These are phyloP conservation scores for Bruguiera parviflora DNA, from an alignment of 345 rosid species.

Conservation along the genomic window DNA sequence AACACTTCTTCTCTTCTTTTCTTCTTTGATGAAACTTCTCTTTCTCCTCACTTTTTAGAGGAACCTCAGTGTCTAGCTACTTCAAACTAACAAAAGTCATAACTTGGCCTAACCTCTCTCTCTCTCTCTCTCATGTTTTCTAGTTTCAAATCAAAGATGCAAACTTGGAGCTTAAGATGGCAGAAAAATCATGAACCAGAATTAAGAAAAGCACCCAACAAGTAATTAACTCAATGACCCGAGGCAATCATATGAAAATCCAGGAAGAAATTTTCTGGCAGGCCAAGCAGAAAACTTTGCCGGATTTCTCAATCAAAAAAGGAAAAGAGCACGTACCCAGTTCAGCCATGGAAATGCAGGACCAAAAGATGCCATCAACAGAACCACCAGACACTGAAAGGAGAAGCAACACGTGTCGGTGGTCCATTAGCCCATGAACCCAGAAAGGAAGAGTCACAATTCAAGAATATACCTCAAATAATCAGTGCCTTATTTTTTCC, in stretches of 20 bases:
- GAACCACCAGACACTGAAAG: conserved; percentile 3
- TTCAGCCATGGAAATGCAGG: conserved; percentile 22
- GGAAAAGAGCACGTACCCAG: conserved; percentile 16
- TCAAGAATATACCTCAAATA: neutral
- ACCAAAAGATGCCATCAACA: conserved; percentile 11
- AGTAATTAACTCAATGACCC: neutral
- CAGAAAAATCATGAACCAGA: neutral
- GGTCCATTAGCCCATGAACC: conserved; percentile 12
- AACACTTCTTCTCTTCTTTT: neutral
- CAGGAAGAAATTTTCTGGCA: neutral
- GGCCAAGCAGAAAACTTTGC: conserved; percentile 19
- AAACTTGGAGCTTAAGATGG: neutral
- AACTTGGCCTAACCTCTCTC: neutral
- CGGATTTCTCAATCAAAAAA: neutral
- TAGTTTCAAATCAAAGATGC: conserved; percentile 4
- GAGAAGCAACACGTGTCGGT: conserved; percentile 31
- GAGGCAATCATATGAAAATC: neutral
- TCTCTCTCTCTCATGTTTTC: too few relatives aligned
- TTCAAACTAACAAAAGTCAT: too few relatives aligned
- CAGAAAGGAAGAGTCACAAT: neutral
- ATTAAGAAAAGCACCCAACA: too few relatives aligned
- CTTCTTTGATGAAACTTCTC: too few relatives aligned
- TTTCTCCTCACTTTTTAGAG: too few relatives aligned
- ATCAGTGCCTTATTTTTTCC: conserved; percentile 4
- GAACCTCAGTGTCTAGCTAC: too few relatives aligned